Conservation (phyloP, 2,329 filamentous ascomycete genomes). For the Colletotrichum cereale region DNA sequence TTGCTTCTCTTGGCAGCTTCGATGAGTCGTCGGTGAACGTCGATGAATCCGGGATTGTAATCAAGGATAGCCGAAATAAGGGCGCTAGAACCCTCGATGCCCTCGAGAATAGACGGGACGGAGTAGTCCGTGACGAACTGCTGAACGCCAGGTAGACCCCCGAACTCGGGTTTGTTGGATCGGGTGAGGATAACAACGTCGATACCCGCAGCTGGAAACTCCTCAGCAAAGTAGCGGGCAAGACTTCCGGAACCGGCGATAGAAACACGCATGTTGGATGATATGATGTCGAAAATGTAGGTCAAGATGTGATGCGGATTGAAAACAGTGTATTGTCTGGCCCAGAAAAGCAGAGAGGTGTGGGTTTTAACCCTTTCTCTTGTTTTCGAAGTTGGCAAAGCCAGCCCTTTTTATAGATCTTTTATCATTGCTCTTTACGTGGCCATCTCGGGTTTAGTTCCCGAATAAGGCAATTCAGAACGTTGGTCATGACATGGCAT, state of each 20-base stretch:
- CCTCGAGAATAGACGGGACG: slow-evolving; percentile 15
- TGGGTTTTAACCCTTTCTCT: background rate
- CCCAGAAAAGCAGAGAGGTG: background rate
- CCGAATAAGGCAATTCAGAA: background rate
- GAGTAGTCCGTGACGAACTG: slow-evolving; percentile 25
- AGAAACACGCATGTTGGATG: slow-evolving; percentile 29
- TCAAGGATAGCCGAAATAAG: slow-evolving; percentile 41
- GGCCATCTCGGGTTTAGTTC: background rate
- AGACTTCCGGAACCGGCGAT: slow-evolving; percentile 41
- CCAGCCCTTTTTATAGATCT: background rate
- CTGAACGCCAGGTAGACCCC: slow-evolving; percentile 10
- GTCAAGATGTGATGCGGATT: background rate
- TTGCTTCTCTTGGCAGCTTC: slow-evolving; percentile 35
- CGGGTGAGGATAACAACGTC: slow-evolving; percentile 37
- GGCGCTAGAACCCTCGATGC: slow-evolving; percentile 23
- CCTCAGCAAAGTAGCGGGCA: slow-evolving; percentile 39
- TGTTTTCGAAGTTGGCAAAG: background rate
- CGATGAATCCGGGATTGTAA: slow-evolving; percentile 28
- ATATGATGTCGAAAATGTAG: background rate
- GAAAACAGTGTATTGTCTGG: background rate
- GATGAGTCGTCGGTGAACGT: slow-evolving; percentile 39
- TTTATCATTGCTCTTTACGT: background rate
- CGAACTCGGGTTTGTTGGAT: slow-evolving; percentile 29
- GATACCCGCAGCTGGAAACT: slow-evolving; percentile 30
- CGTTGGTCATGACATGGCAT: background rate